These are phyloP conservation scores for Xylariomycetidae sp. DNA, from an alignment of 2,329 filamentous ascomycete species.

Conservation along the genomic window DNA sequence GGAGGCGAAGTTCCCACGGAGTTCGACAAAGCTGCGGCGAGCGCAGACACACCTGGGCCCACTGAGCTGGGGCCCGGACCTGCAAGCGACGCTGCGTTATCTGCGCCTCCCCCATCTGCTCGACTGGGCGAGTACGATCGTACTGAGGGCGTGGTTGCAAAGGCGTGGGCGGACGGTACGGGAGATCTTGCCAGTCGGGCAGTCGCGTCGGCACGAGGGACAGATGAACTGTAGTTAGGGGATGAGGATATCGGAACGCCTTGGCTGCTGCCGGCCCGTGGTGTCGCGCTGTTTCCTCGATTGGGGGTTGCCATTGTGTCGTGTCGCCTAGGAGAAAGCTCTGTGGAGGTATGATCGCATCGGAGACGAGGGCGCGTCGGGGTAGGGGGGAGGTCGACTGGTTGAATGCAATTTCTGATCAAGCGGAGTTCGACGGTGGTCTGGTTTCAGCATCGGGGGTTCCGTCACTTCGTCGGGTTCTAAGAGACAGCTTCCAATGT, in stretches of 20 bases:
- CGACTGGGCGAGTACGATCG: constrained; percentile 44
- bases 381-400: no score
- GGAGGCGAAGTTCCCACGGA: constrained; percentile 65
- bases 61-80: constrained; percentile 58
- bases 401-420: no score
- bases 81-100: constrained; percentile 56
- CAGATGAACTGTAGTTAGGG: constrained; percentile 43
- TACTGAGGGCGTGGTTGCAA: constrained; percentile 38
- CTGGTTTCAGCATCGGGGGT: no score
- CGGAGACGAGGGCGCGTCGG: no score
- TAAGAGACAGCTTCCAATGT: no score
- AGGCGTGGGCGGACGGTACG: constrained; percentile 40
- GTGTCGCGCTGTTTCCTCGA: constrained; percentile 32
- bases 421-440: no score
- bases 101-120: constrained; percentile 31
- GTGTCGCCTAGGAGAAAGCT: constrained; percentile 5
- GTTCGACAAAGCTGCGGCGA: constrained; percentile 79
- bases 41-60: constrained; percentile 78
- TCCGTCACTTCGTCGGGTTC: no score
- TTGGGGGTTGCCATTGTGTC: constrained; percentile 28
- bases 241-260: constrained; percentile 40
- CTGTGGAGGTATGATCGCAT: no score
- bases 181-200: constrained; percentile 57
- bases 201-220: constrained; percentile 53
- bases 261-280: constrained; percentile 27